Evolutionary conservation across 306 rosid species (phyloP).

Genomic region (Neltuma alba): DNA sequence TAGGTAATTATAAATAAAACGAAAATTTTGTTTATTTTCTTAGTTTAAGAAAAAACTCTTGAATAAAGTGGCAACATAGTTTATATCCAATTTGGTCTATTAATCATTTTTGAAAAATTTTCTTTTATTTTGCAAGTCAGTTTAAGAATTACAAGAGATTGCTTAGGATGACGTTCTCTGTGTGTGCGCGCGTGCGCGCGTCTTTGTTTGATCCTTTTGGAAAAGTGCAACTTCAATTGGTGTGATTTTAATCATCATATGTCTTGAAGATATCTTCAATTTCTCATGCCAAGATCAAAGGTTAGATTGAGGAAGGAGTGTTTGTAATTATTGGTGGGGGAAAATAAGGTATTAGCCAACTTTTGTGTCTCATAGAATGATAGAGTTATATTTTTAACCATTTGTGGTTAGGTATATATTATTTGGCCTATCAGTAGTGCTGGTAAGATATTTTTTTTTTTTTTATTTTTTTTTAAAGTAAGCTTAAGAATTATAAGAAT

Average conservation of each 20-base stretch:
- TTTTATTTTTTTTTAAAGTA: neutral
- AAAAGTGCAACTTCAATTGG: conserved; percentile 9
- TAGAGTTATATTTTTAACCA: neutral
- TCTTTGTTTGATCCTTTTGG: conserved; percentile 17
- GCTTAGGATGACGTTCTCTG: neutral
- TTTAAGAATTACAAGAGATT: too few relatives aligned
- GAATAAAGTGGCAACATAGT: too few relatives aligned
- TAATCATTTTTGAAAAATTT: too few relatives aligned
- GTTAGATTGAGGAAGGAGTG: neutral
- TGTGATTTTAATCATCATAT: neutral
- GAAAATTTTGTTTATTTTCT: too few relatives aligned
- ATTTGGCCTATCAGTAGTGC: neutral
- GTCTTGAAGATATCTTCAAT: neutral
- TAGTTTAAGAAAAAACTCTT: too few relatives aligned
- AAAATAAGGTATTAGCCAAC: neutral
- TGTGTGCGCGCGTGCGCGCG: too few relatives aligned
- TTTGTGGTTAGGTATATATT: neutral
- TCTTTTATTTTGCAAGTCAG: too few relatives aligned
- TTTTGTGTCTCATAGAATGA: neutral
- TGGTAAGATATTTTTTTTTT: neutral
- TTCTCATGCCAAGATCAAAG: neutral
- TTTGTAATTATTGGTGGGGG: neutral
- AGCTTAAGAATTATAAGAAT: neutral
- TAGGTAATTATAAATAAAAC: too few relatives aligned
- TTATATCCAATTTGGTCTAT: neutral